These are phyloP conservation scores for Lagerstroemia speciosa DNA, from an alignment of 345 rosid species.

Conservation along the genomic window DNA sequence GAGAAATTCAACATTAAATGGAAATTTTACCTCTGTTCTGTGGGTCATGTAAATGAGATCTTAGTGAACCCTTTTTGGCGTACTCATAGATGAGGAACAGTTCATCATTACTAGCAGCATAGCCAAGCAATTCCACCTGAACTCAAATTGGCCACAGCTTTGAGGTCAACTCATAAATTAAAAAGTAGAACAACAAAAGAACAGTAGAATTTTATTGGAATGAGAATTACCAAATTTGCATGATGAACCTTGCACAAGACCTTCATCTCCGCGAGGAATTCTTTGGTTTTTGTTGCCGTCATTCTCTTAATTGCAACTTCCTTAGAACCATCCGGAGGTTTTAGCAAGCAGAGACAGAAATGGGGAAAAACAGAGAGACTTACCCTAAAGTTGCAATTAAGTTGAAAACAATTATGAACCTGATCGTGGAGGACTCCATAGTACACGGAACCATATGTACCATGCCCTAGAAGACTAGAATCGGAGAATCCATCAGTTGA, in stretches of 20 bases:
- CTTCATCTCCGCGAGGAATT: conserved; percentile 93
- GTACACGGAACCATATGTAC: conserved; percentile 87
- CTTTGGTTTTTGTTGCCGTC: conserved; percentile 90
- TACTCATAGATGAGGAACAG: conserved; percentile 86
- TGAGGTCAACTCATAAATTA: neutral
- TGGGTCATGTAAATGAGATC: conserved; percentile 79
- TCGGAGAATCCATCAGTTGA: conserved; percentile 82
- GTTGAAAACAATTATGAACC: conserved; percentile 29
- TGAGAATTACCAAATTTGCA: conserved; percentile 67
- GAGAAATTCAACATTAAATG: neutral
- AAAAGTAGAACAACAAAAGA: neutral
- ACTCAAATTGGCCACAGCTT: conserved; percentile 21
- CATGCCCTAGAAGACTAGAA: conserved; percentile 83
- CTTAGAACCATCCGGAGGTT: conserved; percentile 22
- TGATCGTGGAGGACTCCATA: conserved; percentile 71
- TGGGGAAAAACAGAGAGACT: neutral
- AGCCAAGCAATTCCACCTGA: conserved; percentile 94
- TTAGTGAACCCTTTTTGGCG: conserved; percentile 84
- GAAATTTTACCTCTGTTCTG: conserved; percentile 58
- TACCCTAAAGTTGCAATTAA: neutral
- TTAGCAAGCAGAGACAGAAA: conserved; percentile 6
- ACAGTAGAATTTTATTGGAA: neutral
- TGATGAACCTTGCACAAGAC: conserved; percentile 95
- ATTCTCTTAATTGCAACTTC: conserved; percentile 88
- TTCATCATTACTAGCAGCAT: conserved; percentile 66